Evolutionary conservation across 1,284 basidiomycete genomes (phyloP).

Genomic region (Trametes versicolor): DNA sequence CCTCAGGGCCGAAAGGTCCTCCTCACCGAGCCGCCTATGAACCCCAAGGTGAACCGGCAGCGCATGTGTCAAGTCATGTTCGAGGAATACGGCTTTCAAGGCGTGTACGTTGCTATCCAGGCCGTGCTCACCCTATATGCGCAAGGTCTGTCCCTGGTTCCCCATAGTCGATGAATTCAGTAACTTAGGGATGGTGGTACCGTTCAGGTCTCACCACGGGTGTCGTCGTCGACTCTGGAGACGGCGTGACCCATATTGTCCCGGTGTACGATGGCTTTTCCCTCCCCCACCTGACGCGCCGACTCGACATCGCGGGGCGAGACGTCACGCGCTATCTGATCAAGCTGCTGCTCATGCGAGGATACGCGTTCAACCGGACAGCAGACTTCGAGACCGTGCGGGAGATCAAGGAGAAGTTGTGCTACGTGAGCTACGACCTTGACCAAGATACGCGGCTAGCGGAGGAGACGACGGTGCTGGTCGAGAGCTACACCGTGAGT

Average conservation of each 20-base stretch:
- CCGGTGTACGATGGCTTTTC: slow-evolving; percentile 98
- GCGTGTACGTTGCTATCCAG: slow-evolving; percentile 98
- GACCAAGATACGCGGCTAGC: slow-evolving; percentile 93
- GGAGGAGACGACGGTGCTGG: slow-evolving; percentile 96
- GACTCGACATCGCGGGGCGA: slow-evolving; percentile 96
- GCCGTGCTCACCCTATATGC: slow-evolving; percentile 98
- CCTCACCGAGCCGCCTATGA: slow-evolving; percentile 99
- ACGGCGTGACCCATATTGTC: slow-evolving; percentile 99
- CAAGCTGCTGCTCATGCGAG: slow-evolving; percentile 97
- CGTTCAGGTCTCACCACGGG: slow-evolving; percentile 92
- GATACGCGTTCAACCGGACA: slow-evolving; percentile 99
- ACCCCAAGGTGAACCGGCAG: slow-evolving; percentile 93
- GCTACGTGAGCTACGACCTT: slow-evolving; percentile 97
- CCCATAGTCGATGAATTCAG: background rate
- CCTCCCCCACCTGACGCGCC: slow-evolving; percentile 92
- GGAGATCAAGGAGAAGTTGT: slow-evolving; percentile 98
- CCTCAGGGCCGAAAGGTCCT: slow-evolving; percentile 91
- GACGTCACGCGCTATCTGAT: slow-evolving; percentile 99
- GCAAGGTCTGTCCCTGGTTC: slow-evolving; percentile 75
- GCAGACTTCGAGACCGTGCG: slow-evolving; percentile 99
- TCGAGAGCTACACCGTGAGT: slow-evolving; percentile 94
- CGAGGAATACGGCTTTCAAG: slow-evolving; percentile 96
- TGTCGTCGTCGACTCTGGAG: slow-evolving; percentile 98
- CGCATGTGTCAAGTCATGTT: slow-evolving; percentile 99
- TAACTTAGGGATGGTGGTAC: slow-evolving; percentile 6